phyloP scores from a whole-genome alignment of 2,329 filamentous ascomycete genomes.

The Gaeumannomyces tritici region DNA sequence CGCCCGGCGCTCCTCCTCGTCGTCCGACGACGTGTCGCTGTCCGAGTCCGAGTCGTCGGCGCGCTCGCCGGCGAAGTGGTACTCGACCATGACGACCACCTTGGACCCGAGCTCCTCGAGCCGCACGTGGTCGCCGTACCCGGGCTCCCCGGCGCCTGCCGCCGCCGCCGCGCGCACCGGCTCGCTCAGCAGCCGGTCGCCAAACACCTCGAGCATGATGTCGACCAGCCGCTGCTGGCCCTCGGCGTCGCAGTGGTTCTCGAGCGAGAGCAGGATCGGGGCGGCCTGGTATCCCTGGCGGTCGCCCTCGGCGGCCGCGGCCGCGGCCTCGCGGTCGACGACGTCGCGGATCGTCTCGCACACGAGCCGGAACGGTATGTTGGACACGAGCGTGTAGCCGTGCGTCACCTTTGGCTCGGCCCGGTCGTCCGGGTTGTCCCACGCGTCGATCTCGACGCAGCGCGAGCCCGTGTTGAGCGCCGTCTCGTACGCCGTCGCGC shows the following conservation, averaged over 20 bases:
- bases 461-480: conserved; percentile 53
- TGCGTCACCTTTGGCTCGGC: conserved; percentile 60
- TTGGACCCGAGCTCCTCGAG: conserved; percentile 51
- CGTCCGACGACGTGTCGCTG: conserved; percentile 22
- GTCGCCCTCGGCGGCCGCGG: conserved; percentile 20
- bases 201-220: conserved; percentile 58
- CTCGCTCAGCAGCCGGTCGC: conserved; percentile 47
- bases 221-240: conserved; percentile 52
- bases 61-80: conserved; percentile 46
- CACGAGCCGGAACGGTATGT: conserved; percentile 54
- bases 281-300: conserved; percentile 32
- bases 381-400: conserved; percentile 57
- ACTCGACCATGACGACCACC: conserved; percentile 59
- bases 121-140: conserved; percentile 40
- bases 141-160: conserved; percentile 43
- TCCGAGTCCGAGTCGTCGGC: conserved; percentile 22
- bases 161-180: conserved; percentile 46
- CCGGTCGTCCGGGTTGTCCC: conserved; percentile 44
- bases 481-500: conserved; percentile 52
- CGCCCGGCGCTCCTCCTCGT: conserved; percentile 19
- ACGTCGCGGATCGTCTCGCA: conserved; percentile 57
- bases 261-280: conserved; percentile 55
- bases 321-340: conserved; percentile 45
- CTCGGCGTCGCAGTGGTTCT: conserved; percentile 53
- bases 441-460: conserved; percentile 67